Evolutionary conservation across 495 filamentous ascomycete species (phyloP).

Genomic region (Aspergillus nanangensis): DNA sequence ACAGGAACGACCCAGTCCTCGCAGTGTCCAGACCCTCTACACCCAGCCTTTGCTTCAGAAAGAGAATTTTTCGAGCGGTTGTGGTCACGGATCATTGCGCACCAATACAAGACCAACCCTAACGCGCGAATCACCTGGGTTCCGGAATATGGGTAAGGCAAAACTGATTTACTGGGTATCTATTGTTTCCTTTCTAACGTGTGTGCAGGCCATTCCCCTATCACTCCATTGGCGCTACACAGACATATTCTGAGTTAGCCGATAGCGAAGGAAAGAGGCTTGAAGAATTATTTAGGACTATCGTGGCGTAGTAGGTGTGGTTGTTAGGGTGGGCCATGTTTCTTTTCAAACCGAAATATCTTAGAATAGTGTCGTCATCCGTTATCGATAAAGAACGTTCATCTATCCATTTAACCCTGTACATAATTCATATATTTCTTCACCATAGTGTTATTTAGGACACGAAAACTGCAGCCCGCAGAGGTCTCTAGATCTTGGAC

Average conservation of each 20-base stretch:
- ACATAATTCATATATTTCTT: no score
- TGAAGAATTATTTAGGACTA: conserved; percentile 13
- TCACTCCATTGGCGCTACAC: conserved; percentile 20
- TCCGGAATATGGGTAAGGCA: conserved; percentile 28
- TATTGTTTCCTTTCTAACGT: background rate
- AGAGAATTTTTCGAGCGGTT: conserved; percentile 21
- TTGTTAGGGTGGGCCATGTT: no score
- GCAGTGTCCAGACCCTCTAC: conserved; percentile 23
- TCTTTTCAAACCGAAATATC: no score
- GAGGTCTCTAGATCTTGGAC: no score
- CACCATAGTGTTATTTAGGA: no score
- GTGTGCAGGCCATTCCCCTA: conserved; percentile 26
- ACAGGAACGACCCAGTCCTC: conserved; percentile 29
- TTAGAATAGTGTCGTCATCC: no score
- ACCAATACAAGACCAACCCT: conserved; percentile 6
- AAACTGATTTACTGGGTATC: background rate
- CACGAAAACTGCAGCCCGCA: no score
- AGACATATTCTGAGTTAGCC: conserved; percentile 17
- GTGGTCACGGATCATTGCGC: conserved; percentile 19
- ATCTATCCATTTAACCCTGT: no score
- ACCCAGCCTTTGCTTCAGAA: conserved; percentile 20
- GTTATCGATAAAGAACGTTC: no score
- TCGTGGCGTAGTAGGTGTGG: background rate
- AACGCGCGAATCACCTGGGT: conserved; percentile 19
- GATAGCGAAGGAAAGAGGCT: conserved; percentile 23